Evolutionary conservation across 2,329 filamentous ascomycete genomes (phyloP).

Genomic region (Periconia sp.): DNA sequence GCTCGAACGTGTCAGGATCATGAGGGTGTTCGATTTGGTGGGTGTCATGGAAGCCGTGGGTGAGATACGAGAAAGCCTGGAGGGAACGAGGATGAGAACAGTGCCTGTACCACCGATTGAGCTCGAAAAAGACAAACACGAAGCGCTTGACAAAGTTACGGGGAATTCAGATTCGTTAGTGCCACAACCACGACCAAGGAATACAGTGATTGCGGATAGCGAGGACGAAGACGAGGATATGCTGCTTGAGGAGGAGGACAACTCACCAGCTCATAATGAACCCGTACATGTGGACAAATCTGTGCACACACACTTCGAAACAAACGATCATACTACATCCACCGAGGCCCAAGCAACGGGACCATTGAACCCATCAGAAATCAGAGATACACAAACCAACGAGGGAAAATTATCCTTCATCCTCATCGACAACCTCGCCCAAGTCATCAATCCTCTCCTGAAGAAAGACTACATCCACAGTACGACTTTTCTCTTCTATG

Average conservation of each 20-base stretch:
- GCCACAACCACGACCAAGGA: constrained; percentile 7
- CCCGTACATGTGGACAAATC: neutral
- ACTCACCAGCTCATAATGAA: neutral
- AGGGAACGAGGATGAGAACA: constrained; percentile 5
- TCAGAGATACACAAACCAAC: neutral
- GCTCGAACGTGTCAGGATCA: constrained; percentile 51
- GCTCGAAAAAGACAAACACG: constrained; percentile 4
- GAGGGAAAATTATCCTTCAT: constrained; percentile 30
- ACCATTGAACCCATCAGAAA: neutral
- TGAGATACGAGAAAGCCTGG: constrained; percentile 46
- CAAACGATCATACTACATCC: too few relatives aligned
- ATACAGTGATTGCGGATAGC: constrained; percentile 35
- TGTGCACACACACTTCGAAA: too few relatives aligned
- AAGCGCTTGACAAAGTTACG: constrained; percentile 24
- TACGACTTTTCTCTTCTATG: constrained; percentile 18
- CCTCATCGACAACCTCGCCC: constrained; percentile 44
- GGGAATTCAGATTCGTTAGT: neutral
- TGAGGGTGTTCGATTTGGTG: constrained; percentile 54
- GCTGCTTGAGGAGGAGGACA: constrained; percentile 33
- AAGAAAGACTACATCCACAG: constrained; percentile 42
- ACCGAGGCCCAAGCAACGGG: constrained; percentile 14
- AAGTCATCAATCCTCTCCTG: constrained; percentile 40
- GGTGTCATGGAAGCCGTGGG: constrained; percentile 50
- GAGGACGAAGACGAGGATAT: constrained; percentile 46
- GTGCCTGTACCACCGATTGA: neutral